Evolutionary conservation across 257 asterid genomes (phyloP).

Genomic region (Capsicum rhomboideum): DNA sequence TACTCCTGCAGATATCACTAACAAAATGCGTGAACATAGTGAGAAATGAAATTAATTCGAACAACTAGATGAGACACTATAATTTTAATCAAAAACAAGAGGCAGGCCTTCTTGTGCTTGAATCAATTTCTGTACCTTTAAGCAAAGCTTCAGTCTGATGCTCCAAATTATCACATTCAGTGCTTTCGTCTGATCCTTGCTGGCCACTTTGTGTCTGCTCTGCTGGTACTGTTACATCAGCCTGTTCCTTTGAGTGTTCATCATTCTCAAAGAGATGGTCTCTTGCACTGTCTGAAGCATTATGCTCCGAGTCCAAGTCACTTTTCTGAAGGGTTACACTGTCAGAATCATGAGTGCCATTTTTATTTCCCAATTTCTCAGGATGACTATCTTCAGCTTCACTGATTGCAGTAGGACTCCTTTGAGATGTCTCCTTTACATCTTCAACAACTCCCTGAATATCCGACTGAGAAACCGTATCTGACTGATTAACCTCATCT

Average conservation of each 20-base stretch:
- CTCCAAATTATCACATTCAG: slow-evolving; percentile 29
- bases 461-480: slow-evolving; percentile 17
- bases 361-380: slow-evolving; percentile 24
- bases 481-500: slow-evolving; percentile 13
- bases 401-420: slow-evolving; percentile 15
- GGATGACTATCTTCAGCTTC: slow-evolving; percentile 28
- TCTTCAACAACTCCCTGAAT: slow-evolving; percentile 20
- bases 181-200: slow-evolving; percentile 20
- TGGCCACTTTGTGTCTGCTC: slow-evolving; percentile 10
- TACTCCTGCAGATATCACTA: slow-evolving; percentile 38
- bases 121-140: slow-evolving; percentile 21
- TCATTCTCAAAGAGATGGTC: slow-evolving; percentile 20
- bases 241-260: slow-evolving; percentile 23
- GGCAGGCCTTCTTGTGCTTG: slow-evolving; percentile 32
- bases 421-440: slow-evolving; percentile 22
- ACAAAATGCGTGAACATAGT: background rate
- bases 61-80: background rate
- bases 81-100: background rate
- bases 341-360: slow-evolving; percentile 21
- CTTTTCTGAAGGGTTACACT: slow-evolving; percentile 14
- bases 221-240: slow-evolving; percentile 10
- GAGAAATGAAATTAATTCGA: background rate
- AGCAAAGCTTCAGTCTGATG: slow-evolving; percentile 19
- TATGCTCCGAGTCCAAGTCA: slow-evolving; percentile 12
- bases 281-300: slow-evolving; percentile 20